phyloP scores from a whole-genome alignment of 306 rosid species.

The Pyrus betulifolia region DNA sequence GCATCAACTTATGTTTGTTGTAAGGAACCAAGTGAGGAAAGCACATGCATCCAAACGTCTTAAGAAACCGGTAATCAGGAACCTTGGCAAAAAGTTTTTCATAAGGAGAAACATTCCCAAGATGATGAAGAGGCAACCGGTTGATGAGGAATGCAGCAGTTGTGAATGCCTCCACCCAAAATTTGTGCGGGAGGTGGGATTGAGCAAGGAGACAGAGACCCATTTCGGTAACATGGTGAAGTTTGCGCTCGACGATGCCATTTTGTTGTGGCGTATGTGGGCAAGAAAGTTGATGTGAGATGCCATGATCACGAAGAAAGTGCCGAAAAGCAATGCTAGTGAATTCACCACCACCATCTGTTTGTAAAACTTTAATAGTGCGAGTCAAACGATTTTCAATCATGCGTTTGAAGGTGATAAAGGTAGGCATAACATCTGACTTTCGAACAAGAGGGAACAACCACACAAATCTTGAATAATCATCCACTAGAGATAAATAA shows the following conservation, averaged over 20 bases:
- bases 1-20: background rate
- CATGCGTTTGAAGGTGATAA: background rate
- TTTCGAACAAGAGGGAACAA: background rate
- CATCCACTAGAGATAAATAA: background rate
- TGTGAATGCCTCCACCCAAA: background rate
- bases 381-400: background rate
- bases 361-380: background rate
- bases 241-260: background rate
- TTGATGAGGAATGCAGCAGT: background rate
- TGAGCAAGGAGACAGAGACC: background rate
- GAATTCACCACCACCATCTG: background rate
- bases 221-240: background rate
- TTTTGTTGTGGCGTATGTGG: background rate
- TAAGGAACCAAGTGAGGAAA: background rate
- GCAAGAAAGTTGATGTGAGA: background rate
- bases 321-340: background rate
- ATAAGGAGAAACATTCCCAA: background rate
- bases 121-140: background rate
- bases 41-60: background rate
- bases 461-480: background rate
- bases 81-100: background rate
- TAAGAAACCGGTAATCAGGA: background rate
- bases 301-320: background rate
- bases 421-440: background rate
- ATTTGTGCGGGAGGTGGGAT: background rate